Conservation (phyloP, 805 yeast species). For the Zygosaccharomyces bisporus region DNA sequence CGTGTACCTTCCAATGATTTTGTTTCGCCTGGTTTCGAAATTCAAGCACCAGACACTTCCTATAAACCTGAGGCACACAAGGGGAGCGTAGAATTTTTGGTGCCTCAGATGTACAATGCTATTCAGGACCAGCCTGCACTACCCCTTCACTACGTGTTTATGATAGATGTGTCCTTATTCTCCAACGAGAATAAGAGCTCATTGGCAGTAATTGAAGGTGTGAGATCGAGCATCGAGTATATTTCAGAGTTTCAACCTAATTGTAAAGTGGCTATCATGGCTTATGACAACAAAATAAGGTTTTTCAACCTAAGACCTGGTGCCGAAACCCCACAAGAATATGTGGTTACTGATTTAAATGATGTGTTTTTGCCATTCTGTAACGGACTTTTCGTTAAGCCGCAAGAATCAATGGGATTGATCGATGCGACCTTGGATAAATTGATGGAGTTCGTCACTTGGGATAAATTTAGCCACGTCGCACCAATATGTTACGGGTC, state of each 20-base stretch:
- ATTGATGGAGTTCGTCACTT: conserved; percentile 37
- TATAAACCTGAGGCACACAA: conserved; percentile 66
- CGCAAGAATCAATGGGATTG: conserved; percentile 56
- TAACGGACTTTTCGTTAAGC: conserved; percentile 76
- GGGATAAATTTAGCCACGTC: conserved; percentile 27
- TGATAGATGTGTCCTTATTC: conserved; percentile 65
- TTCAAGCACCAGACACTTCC: conserved; percentile 57
- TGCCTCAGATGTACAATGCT: conserved; percentile 67
- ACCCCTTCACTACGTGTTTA: conserved; percentile 65
- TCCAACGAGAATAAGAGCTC: conserved; percentile 55
- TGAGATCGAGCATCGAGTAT: conserved; percentile 49
- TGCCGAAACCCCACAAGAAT: conserved; percentile 53
- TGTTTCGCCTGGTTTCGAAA: conserved; percentile 56
- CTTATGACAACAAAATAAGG: conserved; percentile 68
- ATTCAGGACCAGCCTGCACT: conserved; percentile 39
- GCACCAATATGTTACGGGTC: conserved; percentile 73
- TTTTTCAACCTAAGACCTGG: conserved; percentile 64
- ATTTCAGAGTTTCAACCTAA: conserved; percentile 37
- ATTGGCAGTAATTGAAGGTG: conserved; percentile 60
- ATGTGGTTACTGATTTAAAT: conserved; percentile 61
- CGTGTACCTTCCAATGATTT: conserved; percentile 63
- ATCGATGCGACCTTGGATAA: conserved; percentile 66
- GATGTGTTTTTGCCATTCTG: conserved; percentile 67
- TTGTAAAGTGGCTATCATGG: conserved; percentile 62
- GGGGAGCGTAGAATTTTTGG: conserved; percentile 84